Evolutionary conservation across 176 grass and related monocot genomes (phyloP).

Genomic region (Cymbopogon citratus): DNA sequence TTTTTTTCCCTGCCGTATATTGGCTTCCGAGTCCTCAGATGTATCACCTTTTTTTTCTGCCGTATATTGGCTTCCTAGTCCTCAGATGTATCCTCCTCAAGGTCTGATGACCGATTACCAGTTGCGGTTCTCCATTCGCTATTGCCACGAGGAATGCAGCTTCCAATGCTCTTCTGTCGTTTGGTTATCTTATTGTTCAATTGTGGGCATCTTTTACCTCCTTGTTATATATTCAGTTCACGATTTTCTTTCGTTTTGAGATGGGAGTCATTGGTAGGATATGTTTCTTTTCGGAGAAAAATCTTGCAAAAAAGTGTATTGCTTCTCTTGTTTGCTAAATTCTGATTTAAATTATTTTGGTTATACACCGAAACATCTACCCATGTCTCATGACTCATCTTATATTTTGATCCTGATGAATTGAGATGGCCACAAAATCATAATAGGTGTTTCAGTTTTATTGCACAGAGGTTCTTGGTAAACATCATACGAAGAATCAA

Average conservation of each 20-base stretch:
- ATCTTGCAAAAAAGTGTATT: background rate
- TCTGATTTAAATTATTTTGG: background rate
- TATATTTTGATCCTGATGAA: background rate
- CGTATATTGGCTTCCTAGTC: background rate
- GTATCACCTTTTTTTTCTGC: background rate
- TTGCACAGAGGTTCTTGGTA: background rate
- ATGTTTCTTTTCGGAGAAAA: no score
- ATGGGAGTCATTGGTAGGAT: background rate
- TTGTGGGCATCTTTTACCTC: background rate
- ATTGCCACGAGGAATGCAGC: background rate
- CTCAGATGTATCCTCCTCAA: background rate
- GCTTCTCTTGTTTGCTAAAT: background rate
- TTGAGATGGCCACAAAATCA: background rate
- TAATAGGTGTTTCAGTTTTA: background rate
- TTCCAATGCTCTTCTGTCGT: background rate
- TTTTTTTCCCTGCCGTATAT: background rate
- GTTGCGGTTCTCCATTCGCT: background rate
- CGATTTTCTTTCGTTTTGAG: background rate
- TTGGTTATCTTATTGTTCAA: background rate
- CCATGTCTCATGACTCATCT: background rate
- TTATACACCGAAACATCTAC: background rate
- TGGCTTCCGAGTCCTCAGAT: background rate
- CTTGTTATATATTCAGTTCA: background rate
- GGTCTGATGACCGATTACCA: background rate
- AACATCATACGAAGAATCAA: background rate